Evolutionary conservation across 2,329 filamentous ascomycete genomes (phyloP), one percentile per base, ranked within the genome.

Genomic region (Botryotinia globosa): DNA sequence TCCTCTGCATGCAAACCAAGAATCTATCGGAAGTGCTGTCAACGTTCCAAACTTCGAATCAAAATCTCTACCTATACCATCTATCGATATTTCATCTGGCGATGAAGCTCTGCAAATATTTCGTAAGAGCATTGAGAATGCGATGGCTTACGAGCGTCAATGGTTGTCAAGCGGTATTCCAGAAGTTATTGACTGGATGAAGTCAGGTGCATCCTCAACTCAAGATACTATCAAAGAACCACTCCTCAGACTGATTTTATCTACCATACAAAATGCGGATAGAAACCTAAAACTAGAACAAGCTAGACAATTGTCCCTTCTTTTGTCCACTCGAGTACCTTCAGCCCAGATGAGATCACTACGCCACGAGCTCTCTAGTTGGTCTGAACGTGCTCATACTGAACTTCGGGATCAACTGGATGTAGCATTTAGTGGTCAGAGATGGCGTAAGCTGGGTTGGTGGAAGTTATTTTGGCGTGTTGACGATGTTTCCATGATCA

Each of bases 381-480:
- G 94, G 94, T 90, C 94, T 0, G 90, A 95, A 78, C 85, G 85
- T 34, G 93, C 93, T 0, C 95, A 98, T 80, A 87, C 89, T 0
- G 95, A 98, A 81, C 86, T 98, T 12, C 92, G 94, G 75, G 87
- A 91, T 68, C 88, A 94, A 77, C 88, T 98, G 2, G 91, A 95
- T 76, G 83, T 89, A 62, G 94, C 93, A 0, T 95, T 98, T 77
- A 85, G 87, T 0, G 90, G 92, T n/a, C 86, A 84, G 29, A 86
- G 90, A 56, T 98, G 95, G 95, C 88, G 89, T 39, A 91, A 92
- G 75, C 85, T 97, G 6, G 87, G 90, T 25, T 98, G 95, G 94
- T 98, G 94, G 92, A 97, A 97, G 81, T 87, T 98, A 0, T 94
- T 97, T 80, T 97, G 94, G 94, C 90, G 94, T 32, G 94, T 96